phyloP scores from a whole-genome alignment of 345 rosid genomes.

The Pistacia integerrima region DNA sequence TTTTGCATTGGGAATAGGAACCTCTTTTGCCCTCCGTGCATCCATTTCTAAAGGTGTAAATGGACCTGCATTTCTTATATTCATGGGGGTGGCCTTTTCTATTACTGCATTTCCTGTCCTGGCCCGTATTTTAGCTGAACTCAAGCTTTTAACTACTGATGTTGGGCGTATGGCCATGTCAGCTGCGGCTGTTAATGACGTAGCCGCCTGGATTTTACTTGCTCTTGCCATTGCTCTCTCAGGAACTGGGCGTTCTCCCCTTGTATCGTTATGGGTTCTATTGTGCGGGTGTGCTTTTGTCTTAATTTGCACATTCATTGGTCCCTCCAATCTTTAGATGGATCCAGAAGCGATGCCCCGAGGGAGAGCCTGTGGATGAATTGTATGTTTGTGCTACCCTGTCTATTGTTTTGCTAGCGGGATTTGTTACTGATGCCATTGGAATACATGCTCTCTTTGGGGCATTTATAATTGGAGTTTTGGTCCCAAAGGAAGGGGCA shows the following conservation, averaged over 20 bases:
- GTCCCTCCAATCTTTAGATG: conserved; percentile 49
- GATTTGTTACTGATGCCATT: conserved; percentile 65
- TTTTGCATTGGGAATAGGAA: conserved; percentile 61
- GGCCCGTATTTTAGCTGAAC: conserved; percentile 85
- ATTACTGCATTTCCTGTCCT: conserved; percentile 83
- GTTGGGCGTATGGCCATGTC: conserved; percentile 78
- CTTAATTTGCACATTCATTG: conserved; percentile 31
- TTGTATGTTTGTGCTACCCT: conserved; percentile 62
- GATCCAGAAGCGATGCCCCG: conserved; percentile 69
- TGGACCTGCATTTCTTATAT: conserved; percentile 59
- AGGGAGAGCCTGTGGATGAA: conserved; percentile 80
- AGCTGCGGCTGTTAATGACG: conserved; percentile 79
- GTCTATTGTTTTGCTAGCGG: conserved; percentile 55
- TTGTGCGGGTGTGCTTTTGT: conserved; percentile 60
- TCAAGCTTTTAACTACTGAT: conserved; percentile 80
- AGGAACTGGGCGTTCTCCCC: conserved; percentile 51
- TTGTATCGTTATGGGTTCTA: conserved; percentile 73
- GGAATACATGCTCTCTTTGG: conserved; percentile 85
- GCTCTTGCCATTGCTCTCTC: conserved; percentile 80
- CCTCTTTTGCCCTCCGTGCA: conserved; percentile 51
- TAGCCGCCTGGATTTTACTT: conserved; percentile 82
- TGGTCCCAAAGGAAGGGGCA: conserved; percentile 73
- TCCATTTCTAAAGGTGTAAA: conserved; percentile 42
- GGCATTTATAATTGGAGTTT: conserved; percentile 71
- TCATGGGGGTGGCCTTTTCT: conserved; percentile 88